Evolutionary conservation across 139 green algal genomes (phyloP), one percentile per base, ranked within the genome.

Genomic region (Chlamydomonas eustigma): DNA sequence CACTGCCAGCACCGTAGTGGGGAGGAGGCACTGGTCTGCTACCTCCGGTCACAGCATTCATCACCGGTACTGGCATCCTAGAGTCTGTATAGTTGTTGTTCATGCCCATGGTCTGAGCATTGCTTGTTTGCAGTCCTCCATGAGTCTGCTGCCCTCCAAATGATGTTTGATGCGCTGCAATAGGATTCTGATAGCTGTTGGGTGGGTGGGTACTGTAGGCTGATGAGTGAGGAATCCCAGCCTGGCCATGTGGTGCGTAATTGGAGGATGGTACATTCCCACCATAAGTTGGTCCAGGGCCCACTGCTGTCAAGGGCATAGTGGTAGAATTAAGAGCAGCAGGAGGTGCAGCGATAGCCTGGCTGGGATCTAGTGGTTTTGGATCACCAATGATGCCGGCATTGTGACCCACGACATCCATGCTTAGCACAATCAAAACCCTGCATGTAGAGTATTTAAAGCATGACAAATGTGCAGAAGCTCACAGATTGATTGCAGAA

Each of bases 371-470:
- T 18, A 58, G 12, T 18, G 52, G 73, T 36, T 67, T 37, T 1
- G 84, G 84, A 32, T 82, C 75, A 52, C 85, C 85, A 51, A 90
- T 80, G 5, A 44, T 66, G 2, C 50, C 35, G 22, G 24, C 36
- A 50, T 74, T 76, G 52, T 72, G 37, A 33, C 75, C 82, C 2
- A 85, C 39, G 2, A 4, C 12, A 1, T 83, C 70, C 38, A 91
- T 12, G 2, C 50, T 76, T 0, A 91, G 67, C 2, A 91, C 51
- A 64, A 93, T 93, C n/a, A 93, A 70, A n/a, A 93, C 78, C 82
- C 86, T 91, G 83, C 37, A 24, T 33, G 73, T 8, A 50, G 50
- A 64, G 34, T 2, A 35, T 71, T 35, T 4, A 67, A 75, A 30
- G 69, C 34, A 32, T n/a, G 1, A 12, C 33, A 1, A 35, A n/a